Conservation (phyloP, 495 filamentous ascomycete genomes). For the Neurospora sp. region DNA sequence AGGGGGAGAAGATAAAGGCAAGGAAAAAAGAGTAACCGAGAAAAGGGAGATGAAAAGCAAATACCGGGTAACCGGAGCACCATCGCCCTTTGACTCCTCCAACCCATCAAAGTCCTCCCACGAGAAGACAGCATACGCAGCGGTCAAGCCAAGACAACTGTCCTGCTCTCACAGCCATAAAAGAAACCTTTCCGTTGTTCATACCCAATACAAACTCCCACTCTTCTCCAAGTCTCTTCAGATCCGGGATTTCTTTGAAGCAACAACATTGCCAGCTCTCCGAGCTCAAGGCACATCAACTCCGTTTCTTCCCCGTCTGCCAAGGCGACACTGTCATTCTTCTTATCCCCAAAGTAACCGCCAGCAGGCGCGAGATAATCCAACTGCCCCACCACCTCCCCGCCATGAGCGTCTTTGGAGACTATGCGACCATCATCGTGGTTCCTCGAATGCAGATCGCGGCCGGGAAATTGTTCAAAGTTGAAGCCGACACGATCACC, state of each 20-base stretch:
- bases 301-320: constrained; percentile 16
- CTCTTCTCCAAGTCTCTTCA: constrained; percentile 9
- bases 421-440: constrained; percentile 12
- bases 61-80: not conserved
- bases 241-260: constrained; percentile 3
- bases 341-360: not conserved
- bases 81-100: not conserved
- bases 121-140: not conserved
- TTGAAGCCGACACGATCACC: constrained; percentile 9
- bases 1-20: not conserved
- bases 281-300: constrained; percentile 20
- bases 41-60: not conserved
- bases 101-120: not conserved
- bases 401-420: constrained; percentile 19
- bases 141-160: constrained; percentile 9
- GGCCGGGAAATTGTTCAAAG: constrained; percentile 13
- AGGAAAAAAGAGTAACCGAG: not conserved
- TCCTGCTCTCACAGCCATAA: constrained; percentile 17
- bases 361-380: constrained; percentile 12
- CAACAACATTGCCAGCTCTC: constrained; percentile 23
- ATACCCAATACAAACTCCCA: constrained; percentile 19
- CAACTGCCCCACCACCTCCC: constrained; percentile 21
- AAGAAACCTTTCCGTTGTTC: constrained; percentile 18
- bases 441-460: constrained; percentile 13
- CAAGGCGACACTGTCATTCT: constrained; percentile 1